Conservation (phyloP, 2,329 filamentous ascomycete genomes). For the Diaporthe nobilis region DNA sequence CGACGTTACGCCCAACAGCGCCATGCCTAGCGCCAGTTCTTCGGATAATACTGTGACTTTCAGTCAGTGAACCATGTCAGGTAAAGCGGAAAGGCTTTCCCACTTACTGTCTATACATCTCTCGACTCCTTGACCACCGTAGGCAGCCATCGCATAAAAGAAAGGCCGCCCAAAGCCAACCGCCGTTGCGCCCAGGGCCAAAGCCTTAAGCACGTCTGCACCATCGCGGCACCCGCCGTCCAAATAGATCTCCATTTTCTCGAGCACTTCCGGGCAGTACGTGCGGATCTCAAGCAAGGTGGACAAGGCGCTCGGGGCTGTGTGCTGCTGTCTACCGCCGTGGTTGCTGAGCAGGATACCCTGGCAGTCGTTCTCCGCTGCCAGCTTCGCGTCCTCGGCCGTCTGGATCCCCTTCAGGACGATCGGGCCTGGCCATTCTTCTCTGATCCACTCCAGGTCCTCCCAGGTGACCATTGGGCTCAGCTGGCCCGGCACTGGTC, state of each 20-base stretch:
- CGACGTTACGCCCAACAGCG: slow-evolving; percentile 63
- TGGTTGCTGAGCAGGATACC: slow-evolving; percentile 43
- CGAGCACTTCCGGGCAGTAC: slow-evolving; percentile 64
- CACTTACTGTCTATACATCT: slow-evolving; percentile 41
- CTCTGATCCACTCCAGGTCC: slow-evolving; percentile 44
- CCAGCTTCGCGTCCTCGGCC: slow-evolving; percentile 41
- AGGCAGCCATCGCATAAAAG: slow-evolving; percentile 55
- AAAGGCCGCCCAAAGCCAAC: slow-evolving; percentile 61
- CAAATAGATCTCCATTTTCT: slow-evolving; percentile 65
- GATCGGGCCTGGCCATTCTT: slow-evolving; percentile 48
- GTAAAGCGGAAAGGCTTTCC: slow-evolving; percentile 8
- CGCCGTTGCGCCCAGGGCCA: slow-evolving; percentile 67
- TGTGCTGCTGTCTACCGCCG: slow-evolving; percentile 41
- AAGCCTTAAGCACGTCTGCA: slow-evolving; percentile 68
- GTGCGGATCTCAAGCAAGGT: slow-evolving; percentile 67
- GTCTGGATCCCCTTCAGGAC: slow-evolving; percentile 42
- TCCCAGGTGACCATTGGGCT: slow-evolving; percentile 42
- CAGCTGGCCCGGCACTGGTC: slow-evolving; percentile 36
- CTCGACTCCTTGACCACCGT: slow-evolving; percentile 39
- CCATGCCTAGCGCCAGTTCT: slow-evolving; percentile 59
- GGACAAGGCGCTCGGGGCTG: slow-evolving; percentile 37
- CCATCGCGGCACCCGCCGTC: slow-evolving; percentile 70
- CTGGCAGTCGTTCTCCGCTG: slow-evolving; percentile 38
- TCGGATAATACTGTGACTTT: slow-evolving; percentile 44
- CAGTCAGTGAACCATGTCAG: not conserved